Evolutionary conservation across 2,329 filamentous ascomycete genomes (phyloP).

Genomic region (Cytospora paraplurivora): DNA sequence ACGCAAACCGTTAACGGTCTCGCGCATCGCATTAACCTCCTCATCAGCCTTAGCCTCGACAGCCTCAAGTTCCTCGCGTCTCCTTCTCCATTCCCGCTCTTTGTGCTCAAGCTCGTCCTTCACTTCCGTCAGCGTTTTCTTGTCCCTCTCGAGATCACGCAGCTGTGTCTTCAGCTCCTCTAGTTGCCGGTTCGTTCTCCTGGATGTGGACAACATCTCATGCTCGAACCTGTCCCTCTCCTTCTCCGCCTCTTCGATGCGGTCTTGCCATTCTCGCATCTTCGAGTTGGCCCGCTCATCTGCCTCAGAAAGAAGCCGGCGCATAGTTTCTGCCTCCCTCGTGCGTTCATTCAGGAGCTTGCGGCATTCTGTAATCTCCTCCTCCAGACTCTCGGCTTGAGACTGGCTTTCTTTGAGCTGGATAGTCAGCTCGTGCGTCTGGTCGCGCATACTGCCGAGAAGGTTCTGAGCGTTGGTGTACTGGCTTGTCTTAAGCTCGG

Average conservation of each 20-base stretch:
- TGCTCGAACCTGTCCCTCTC: constrained; percentile 93
- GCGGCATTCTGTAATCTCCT: constrained; percentile 88
- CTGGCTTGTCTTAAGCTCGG: constrained; percentile 81
- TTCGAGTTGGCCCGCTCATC: constrained; percentile 80
- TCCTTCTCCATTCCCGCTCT: constrained; percentile 73
- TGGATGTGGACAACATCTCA: constrained; percentile 76
- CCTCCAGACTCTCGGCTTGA: constrained; percentile 82
- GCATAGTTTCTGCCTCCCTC: constrained; percentile 93
- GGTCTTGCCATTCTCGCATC: constrained; percentile 83
- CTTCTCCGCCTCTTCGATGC: constrained; percentile 88
- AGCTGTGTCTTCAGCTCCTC: constrained; percentile 82
- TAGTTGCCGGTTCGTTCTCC: constrained; percentile 76
- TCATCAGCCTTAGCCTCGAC: constrained; percentile 67
- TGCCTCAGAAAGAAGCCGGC: constrained; percentile 81
- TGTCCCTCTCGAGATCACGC: constrained; percentile 77
- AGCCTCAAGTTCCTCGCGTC: constrained; percentile 75
- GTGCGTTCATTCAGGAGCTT: constrained; percentile 84
- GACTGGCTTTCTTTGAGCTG: constrained; percentile 89
- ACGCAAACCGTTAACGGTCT: constrained; percentile 76
- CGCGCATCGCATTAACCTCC: constrained; percentile 74
- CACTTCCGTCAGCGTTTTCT: constrained; percentile 71
- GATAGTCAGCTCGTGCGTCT: constrained; percentile 82
- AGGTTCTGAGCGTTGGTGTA: constrained; percentile 83
- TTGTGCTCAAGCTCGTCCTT: constrained; percentile 75
- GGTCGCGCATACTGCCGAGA: constrained; percentile 90